Evolutionary conservation across 108 stramenopile genomes (phyloP).

Genomic region (Cyclotella cryptica): DNA sequence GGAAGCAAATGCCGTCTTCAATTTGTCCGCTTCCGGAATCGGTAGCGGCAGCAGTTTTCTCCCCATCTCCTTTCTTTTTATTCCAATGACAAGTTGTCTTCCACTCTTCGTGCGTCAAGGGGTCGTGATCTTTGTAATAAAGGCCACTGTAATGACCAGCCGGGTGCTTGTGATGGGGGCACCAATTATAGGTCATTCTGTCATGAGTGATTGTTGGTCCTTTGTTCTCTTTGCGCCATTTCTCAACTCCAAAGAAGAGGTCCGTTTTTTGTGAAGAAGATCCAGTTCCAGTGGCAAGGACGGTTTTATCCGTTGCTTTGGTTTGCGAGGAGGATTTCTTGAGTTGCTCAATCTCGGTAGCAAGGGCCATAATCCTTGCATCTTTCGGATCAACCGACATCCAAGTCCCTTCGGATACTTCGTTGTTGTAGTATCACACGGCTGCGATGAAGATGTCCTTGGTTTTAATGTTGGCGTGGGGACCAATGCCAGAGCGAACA

Average conservation of each 20-base stretch:
- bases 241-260: neutral
- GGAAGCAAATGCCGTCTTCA: no score
- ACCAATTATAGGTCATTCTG: constrained; percentile 1
- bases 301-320: neutral
- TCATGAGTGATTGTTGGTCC: constrained; percentile 1
- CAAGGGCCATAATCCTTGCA: no score
- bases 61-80: neutral
- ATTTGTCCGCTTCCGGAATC: neutral
- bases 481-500: constrained; percentile 3
- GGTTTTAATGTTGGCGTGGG: neutral
- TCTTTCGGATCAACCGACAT: constrained; percentile 8
- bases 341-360: no score
- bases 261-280: neutral
- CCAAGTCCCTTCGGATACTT: neutral
- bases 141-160: no score
- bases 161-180: no score
- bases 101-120: constrained; percentile 4
- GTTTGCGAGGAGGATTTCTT: no score
- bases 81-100: neutral
- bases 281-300: constrained; percentile 2
- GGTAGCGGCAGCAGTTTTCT: no score
- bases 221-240: neutral
- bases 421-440: neutral
- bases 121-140: constrained; percentile 8
- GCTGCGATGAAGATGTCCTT: constrained; percentile 1